Percentiles rank a stretch among this genome's conserved stretches.
phyloP scores from a whole-genome alignment of 805 yeast species.

The Zygoascus flipseniorum region DNA sequence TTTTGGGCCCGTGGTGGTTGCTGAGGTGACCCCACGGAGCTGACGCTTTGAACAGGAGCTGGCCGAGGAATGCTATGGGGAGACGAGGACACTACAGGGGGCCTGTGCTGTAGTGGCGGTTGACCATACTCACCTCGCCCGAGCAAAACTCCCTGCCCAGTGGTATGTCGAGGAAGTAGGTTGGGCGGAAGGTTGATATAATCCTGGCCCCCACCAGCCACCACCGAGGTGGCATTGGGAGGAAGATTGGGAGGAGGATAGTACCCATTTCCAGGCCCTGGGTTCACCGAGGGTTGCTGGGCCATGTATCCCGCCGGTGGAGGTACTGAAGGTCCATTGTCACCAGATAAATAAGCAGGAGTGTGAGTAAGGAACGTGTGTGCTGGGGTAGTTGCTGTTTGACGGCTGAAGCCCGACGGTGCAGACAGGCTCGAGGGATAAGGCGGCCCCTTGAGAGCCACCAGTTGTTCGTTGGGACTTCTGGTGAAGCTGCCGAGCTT shows the following conservation, averaged over 20 bases:
- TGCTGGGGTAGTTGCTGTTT: background rate
- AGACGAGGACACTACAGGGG: background rate
- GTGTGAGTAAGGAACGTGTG: constrained; percentile 1
- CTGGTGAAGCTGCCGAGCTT: background rate
- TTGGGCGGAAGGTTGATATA: constrained; percentile 5
- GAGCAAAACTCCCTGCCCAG: constrained; percentile 1
- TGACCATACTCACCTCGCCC: constrained; percentile 2
- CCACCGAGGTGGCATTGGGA: background rate
- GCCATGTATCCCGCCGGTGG: background rate
- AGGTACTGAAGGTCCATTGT: constrained; percentile 1
- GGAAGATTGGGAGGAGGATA: constrained; percentile 4
- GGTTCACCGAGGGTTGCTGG: background rate
- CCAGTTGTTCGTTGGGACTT: background rate
- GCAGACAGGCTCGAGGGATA: background rate
- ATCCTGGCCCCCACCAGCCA: constrained; percentile 1
- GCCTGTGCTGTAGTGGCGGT: background rate
- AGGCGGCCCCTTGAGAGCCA: background rate
- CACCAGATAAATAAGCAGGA: constrained; percentile 2
- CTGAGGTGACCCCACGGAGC: background rate
- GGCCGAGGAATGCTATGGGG: background rate
- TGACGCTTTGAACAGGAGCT: background rate
- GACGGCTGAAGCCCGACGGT: constrained; percentile 1
- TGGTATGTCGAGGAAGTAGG: background rate
- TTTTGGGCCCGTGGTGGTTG: background rate
- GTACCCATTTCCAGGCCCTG: background rate